A percentile compares a stretch with the other conserved stretches of the same genome.
Evolutionary conservation across 495 filamentous ascomycete genomes (phyloP).

Genomic region (Neurospora intermedia): DNA sequence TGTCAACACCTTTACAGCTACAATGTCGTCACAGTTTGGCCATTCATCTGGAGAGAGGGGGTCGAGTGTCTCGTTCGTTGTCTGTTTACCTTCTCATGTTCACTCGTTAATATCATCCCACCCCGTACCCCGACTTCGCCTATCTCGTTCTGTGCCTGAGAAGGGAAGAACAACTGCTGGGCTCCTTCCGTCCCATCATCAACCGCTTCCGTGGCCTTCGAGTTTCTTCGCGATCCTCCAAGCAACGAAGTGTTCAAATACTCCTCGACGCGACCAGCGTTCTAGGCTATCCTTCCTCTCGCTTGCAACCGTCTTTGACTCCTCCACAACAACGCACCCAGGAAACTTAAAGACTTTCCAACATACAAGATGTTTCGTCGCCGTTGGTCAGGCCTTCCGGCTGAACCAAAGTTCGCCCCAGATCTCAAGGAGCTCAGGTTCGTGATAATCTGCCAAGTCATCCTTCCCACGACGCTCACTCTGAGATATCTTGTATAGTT

Average conservation of each 20-base stretch:
- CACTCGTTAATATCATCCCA: background rate
- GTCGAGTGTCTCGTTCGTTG: background rate
- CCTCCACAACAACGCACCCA: background rate
- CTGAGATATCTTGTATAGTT: constrained; percentile 34
- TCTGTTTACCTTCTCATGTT: background rate
- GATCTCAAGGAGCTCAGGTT: constrained; percentile 63
- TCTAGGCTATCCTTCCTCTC: background rate
- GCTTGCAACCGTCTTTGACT: background rate
- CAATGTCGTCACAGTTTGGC: background rate
- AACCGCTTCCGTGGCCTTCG: background rate
- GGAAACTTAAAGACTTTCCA: background rate
- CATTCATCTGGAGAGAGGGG: background rate
- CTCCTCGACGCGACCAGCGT: background rate
- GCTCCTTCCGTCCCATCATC: background rate
- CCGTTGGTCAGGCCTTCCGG: constrained; percentile 50
- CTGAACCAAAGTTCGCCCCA: constrained; percentile 52
- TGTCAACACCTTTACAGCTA: background rate
- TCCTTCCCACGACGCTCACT: background rate
- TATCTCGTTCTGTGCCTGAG: background rate
- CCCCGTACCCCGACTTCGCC: background rate
- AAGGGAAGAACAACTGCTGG: background rate
- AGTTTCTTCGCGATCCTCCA: background rate
- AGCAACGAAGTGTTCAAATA: background rate
- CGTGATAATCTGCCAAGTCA: constrained; percentile 10
- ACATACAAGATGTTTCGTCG: constrained; percentile 56